phyloP scores from a whole-genome alignment of 1,284 basidiomycete species.

The Irpex sp. region DNA sequence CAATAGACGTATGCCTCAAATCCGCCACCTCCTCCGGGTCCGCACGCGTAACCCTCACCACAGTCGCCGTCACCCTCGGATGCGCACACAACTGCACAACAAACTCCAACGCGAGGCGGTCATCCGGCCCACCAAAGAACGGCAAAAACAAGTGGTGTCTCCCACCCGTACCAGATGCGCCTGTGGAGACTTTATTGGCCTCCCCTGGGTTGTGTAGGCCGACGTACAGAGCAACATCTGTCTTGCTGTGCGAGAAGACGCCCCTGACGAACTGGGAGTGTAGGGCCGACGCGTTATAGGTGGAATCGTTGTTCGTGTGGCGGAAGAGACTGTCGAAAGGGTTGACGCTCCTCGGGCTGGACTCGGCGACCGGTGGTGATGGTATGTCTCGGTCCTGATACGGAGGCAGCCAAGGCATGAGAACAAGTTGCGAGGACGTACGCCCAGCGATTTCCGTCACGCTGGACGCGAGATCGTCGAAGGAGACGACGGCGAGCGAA shows the following conservation, averaged over 20 bases:
- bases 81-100: conserved; percentile 55
- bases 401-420: conserved; percentile 60
- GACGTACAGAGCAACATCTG: conserved; percentile 61
- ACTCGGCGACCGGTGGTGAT: conserved; percentile 10
- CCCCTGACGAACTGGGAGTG: conserved; percentile 57
- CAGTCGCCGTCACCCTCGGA: conserved; percentile 44
- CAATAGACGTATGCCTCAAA: conserved; percentile 16
- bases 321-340: conserved; percentile 68
- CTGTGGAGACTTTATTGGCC: conserved; percentile 19
- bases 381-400: conserved; percentile 14
- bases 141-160: conserved; percentile 53
- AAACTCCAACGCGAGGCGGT: conserved; percentile 54
- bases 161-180: conserved; percentile 14
- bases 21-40: conserved; percentile 26
- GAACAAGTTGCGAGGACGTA: conserved; percentile 46
- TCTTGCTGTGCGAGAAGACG: conserved; percentile 46
- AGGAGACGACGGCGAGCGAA: conserved; percentile 51
- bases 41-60: conserved; percentile 57
- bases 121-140: conserved; percentile 71
- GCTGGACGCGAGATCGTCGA: conserved; percentile 47
- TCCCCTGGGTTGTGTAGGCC: conserved; percentile 50
- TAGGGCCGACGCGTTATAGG: conserved; percentile 27
- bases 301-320: conserved; percentile 17
- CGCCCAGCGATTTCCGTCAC: conserved; percentile 48
- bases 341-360: conserved; percentile 14